Percentiles rank a stretch among this genome's conserved stretches.
These are phyloP conservation scores for Bipolaris sorokiniana DNA, from an alignment of 2,329 filamentous ascomycete species.

Conservation along the genomic window DNA sequence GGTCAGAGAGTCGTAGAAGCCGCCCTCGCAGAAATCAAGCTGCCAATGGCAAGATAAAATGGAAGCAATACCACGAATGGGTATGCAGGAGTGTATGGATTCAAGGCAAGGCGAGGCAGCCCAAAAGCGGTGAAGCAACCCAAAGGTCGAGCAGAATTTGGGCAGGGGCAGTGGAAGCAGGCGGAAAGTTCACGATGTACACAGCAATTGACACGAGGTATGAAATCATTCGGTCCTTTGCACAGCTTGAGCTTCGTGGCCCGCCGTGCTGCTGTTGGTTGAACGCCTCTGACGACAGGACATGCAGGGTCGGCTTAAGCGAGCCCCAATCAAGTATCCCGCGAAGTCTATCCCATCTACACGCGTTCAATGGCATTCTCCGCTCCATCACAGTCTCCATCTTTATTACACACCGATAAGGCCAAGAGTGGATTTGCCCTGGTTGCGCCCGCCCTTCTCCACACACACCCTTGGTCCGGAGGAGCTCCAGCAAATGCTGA, in stretches of 20 bases:
- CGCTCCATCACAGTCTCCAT: slow-evolving; percentile 25
- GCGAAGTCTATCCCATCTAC: slow-evolving; percentile 14
- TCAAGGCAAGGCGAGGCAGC: slow-evolving; percentile 3
- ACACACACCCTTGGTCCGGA: slow-evolving; percentile 1
- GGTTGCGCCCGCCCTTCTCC: slow-evolving; percentile 7
- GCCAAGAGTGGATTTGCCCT: slow-evolving; percentile 19
- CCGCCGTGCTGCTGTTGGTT: slow-evolving; percentile 25
- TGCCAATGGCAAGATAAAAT: slow-evolving; percentile 8
- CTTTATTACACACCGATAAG: slow-evolving; percentile 25
- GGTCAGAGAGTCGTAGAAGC: neutral
- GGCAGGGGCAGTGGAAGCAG: slow-evolving; percentile 9
- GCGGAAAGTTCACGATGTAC: slow-evolving; percentile 15
- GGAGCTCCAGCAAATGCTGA: slow-evolving; percentile 17
- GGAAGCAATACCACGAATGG: neutral
- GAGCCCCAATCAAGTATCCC: slow-evolving; percentile 13
- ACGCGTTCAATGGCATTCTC: slow-evolving; percentile 12
- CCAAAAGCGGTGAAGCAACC: slow-evolving; percentile 18
- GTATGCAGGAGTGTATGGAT: neutral
- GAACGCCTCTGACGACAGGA: slow-evolving; percentile 33
- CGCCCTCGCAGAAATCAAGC: neutral
- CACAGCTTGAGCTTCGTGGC: slow-evolving; percentile 19
- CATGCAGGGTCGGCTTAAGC: slow-evolving; percentile 33
- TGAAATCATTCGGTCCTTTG: slow-evolving; percentile 18
- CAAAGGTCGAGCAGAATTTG: slow-evolving; percentile 1
- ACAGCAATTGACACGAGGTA: slow-evolving; percentile 6